Base-by-base conservation (phyloP, 78 protist genomes). In the Mastigamoeba balamuthi region DNA sequence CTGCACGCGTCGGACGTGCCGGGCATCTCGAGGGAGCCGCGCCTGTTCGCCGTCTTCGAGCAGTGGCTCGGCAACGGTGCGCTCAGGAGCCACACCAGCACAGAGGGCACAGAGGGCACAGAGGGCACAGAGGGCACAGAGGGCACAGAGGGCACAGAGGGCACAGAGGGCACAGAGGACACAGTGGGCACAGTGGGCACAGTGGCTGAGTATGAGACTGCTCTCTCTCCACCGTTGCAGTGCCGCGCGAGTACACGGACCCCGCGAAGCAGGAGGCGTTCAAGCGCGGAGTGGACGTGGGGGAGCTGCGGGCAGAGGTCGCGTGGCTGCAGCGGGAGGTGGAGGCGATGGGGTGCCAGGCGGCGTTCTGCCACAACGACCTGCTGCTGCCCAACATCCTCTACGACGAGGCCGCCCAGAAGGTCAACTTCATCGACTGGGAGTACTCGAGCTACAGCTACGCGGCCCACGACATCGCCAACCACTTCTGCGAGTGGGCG, bases 401-500 rank as follows among this genome's bases (percentile, higher is more conserved):
- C 40, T 75, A 73, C 33, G 77, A 76, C 41, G 39, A 41, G 36
- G 40, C 44, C 10, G 72, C 75, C 5, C 74, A 76, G 30, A 29
- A 43, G 3, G 48, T 73, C 44, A 25, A 37, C 66, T 73, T 85
- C 69, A 85, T 85, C 77, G 89, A 85, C 52, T 85, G 68, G 38
- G 89, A 85, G 53, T 85, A 85, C 42, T 80, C 82, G 25, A 74
- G 75, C 69, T 85, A 85, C 28, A 85, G 75, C 64, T 79, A 68
- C 23, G 43, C 80, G 53, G 89, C 84, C 0, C 75, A 69, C 30
- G 89, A 85, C 17, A 7, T 85, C 7, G 89, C 81, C 65, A 85
- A 85, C 36, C 89, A 85, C 43, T 85, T 85, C 67, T 73, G 73
- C 33, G 89, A 85, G 17, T 85, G 75, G 35, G 85, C 86, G 2